Percentiles rank a stretch among this genome's conserved stretches.
Evolutionary conservation across 192 early-diverging fungal genomes (phyloP).

Genomic region (Cladochytrium replicatum): DNA sequence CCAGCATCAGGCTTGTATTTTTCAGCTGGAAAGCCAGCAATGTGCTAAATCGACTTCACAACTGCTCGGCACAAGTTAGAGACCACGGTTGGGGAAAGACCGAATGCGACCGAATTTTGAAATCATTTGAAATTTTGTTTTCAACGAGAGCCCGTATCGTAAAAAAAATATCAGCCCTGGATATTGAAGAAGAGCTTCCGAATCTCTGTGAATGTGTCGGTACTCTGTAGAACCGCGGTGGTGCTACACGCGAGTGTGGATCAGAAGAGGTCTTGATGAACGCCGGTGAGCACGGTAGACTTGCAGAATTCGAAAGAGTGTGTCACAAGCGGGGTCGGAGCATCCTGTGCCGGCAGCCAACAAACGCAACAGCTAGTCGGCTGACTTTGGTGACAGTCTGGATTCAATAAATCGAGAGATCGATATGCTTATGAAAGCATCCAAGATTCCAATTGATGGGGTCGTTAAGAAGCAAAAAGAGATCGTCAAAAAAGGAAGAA

Average conservation of each 20-base stretch:
- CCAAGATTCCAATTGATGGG: neutral
- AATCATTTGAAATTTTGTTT: slow-evolving; percentile 45
- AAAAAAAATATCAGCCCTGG: slow-evolving; percentile 31
- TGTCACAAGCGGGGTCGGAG: no score
- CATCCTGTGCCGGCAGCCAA: no score
- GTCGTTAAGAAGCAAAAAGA: neutral
- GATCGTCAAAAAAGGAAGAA: neutral
- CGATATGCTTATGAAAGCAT: neutral
- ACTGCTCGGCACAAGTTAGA: slow-evolving; percentile 51
- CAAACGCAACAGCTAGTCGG: no score
- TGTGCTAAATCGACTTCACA: slow-evolving; percentile 49
- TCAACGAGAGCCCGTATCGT: slow-evolving; percentile 23
- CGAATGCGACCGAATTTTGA: slow-evolving; percentile 35
- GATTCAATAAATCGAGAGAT: neutral
- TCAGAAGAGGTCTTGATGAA: no score
- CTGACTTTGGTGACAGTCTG: neutral
- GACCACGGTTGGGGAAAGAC: slow-evolving; percentile 64
- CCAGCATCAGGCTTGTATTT: slow-evolving; percentile 75
- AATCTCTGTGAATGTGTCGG: slow-evolving; percentile 25
- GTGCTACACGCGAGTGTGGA: no score
- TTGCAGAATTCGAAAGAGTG: slow-evolving; percentile 35
- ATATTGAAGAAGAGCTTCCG: slow-evolving; percentile 37
- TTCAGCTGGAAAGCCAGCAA: slow-evolving; percentile 47
- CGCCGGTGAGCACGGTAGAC: slow-evolving; percentile 1
- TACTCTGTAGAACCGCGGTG: slow-evolving; percentile 11